Conservation (phyloP, 2,329 filamentous ascomycete genomes). For the Botryotinia narcissicola region DNA sequence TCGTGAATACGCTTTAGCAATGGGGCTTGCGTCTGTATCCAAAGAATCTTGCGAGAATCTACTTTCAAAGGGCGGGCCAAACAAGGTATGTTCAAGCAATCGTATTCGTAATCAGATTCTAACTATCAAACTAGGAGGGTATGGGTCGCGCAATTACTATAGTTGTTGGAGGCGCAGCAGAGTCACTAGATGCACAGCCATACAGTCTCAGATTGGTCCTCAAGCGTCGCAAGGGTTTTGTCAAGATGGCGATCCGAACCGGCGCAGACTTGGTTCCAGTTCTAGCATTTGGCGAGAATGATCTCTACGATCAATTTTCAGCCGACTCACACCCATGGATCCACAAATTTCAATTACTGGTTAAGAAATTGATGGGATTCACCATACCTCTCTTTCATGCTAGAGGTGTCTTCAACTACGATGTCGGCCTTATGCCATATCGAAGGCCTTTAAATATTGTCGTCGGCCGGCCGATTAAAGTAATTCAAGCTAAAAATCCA, state of each 20-base stretch:
- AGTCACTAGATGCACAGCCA: slow-evolving; percentile 86
- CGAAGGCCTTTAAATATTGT: slow-evolving; percentile 84
- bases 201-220: slow-evolving; percentile 75
- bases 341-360: slow-evolving; percentile 75
- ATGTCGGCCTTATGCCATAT: slow-evolving; percentile 95
- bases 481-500: slow-evolving; percentile 61
- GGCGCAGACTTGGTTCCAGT: slow-evolving; percentile 95
- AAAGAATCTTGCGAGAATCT: slow-evolving; percentile 90
- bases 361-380: slow-evolving; percentile 86
- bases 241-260: slow-evolving; percentile 87
- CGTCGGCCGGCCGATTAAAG: slow-evolving; percentile 76
- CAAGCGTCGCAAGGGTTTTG: slow-evolving; percentile 81
- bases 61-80: slow-evolving; percentile 72
- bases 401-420: slow-evolving; percentile 93
- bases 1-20: slow-evolving; percentile 85
- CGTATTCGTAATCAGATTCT: neutral
- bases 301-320: slow-evolving; percentile 87
- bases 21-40: slow-evolving; percentile 86
- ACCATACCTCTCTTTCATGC: slow-evolving; percentile 90
- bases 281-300: slow-evolving; percentile 91
- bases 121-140: slow-evolving; percentile 53
- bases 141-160: slow-evolving; percentile 97
- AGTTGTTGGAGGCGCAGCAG: slow-evolving; percentile 86
- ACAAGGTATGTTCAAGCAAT: slow-evolving; percentile 44
- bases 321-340: slow-evolving; percentile 74